Evolutionary conservation across 192 early-diverging fungal genomes (phyloP), one percentile per base, ranked within the genome.

Genomic region (Lunasporangiospora selenospora): DNA sequence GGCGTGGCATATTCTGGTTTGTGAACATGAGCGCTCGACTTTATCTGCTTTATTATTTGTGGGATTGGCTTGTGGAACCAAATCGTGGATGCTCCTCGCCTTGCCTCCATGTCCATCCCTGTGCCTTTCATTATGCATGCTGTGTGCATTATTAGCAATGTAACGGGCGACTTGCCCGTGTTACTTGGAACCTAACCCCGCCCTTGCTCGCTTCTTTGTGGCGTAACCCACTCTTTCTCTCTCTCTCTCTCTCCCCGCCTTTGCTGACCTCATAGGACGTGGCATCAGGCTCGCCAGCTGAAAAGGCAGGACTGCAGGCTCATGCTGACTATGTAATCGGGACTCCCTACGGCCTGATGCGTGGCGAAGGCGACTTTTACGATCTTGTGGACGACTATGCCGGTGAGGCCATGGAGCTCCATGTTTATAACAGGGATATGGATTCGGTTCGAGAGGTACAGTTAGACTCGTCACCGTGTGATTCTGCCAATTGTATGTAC

Each of bases 291-390:
- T 88, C 87, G 24, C 88, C 88, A 6, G 87, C 88, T 10, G 80
- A 77, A 71, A 67, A 73, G 64, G 87, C 88, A n/a, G 85, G 85
- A 16, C 67, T 89, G 11, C 73, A 78, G 15, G 44, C n/a, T n/a
- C n/a, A n/a, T n/a, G n/a, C n/a, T n/a, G 88, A 89, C 66, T 89
- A 89, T 55, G 77, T 89, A 18, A 81, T 89, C 32, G 88, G 85
- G 15, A 77, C 79, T 10, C 86, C 82, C 36, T 59, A 83, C 19
- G 61, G 57, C 10, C 67, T 73, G 10, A 48, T 89, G 30, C 47
- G 58, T 18, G 65, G 56, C 15, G 78, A 87, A 57, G 73, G 79
- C 53, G 87, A 89, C 58, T 83, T 89, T 54, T 81, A 79, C 46
- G 42, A 70, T 3, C 40, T 89, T 16, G 75, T 89, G 18, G 80